Base-by-base conservation (phyloP, 2,329 filamentous ascomycete species). In the Colletotrichum aenigma region DNA sequence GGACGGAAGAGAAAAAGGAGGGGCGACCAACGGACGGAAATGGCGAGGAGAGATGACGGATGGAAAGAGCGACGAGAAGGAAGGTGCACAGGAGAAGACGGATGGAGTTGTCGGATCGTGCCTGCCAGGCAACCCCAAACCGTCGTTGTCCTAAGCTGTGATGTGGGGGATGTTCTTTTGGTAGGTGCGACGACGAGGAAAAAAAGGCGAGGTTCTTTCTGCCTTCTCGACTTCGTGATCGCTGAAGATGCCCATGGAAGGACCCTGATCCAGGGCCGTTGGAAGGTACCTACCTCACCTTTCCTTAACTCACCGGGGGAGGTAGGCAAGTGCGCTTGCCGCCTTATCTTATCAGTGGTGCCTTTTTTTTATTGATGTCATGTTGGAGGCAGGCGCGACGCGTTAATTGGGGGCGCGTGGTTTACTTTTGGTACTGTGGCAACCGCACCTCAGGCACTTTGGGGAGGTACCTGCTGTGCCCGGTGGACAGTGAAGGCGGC, bases 281-380 rank as follows among this genome's bases (percentile, higher is more conserved):
- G 12, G n/a, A 34, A 21, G 43, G 43, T 48, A 48, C 43, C 21
- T 48, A 66, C 7, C 28, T 67, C n/a, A 38, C 61, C 38, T 43
- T 43, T 43, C 38, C 38, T 43, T 24, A n/a, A n/a, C 43, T 48
- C 18, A 48, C n/a, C 43, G n/a, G 13, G 60, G 60, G 16, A 72
- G 55, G 70, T 61, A 66, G 60, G 58, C 32, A 28, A 18, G 61
- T 66, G 52, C 70, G 26, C 15, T 52, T 64, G 34, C 15, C 52
- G 38, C 64, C 43, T 75, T 75, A 65, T 75, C 70, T 75, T 72
- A 75, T 75, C 72, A 48, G 43, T 48, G 6, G 36, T 18, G 34
- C 24, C 55, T 62, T 34, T 26, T 28, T 55, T 38, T 21, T n/a
- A 36, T 70, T 66, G 62, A 71, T 75, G 67, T 75, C 72, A 75